Percentiles rank a stretch among this genome's conserved stretches.
Conservation (phyloP, 164 flowering plant genomes). For the Sextonia rubra region DNA sequence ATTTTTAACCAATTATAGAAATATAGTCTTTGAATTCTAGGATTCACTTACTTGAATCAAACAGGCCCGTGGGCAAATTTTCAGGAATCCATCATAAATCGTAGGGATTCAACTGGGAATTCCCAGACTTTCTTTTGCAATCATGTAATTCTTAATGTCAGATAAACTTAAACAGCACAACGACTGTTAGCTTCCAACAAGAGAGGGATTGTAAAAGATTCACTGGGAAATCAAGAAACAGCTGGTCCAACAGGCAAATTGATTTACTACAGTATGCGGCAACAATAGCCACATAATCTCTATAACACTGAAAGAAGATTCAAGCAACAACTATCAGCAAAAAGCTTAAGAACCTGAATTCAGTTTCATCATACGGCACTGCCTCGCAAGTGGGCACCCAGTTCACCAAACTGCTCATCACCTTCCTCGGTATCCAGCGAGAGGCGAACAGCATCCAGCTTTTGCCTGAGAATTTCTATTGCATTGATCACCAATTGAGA, state of each 20-base stretch:
- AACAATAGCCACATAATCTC: not conserved
- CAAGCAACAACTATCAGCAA: not conserved
- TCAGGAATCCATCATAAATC: no score
- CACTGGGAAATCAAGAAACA: not conserved
- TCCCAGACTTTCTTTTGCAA: no score
- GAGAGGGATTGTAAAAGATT: no score
- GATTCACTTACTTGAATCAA: no score
- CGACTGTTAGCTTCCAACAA: no score
- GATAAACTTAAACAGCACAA: no score
- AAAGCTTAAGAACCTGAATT: not conserved
- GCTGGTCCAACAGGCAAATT: not conserved
- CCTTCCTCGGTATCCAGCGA: slow-evolving; percentile 86
- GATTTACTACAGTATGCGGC: not conserved
- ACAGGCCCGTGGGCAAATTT: no score
- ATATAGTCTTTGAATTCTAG: no score
- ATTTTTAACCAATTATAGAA: no score
- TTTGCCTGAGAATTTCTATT: slow-evolving; percentile 79
- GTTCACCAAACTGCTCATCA: slow-evolving; percentile 88
- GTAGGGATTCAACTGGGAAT: no score
- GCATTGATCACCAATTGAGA: slow-evolving; percentile 84
- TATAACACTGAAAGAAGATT: not conserved
- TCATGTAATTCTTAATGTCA: no score
- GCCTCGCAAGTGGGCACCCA: slow-evolving; percentile 91
- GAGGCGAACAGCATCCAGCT: slow-evolving; percentile 89
- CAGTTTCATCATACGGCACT: slow-evolving; percentile 25